Evolutionary conservation across 2,329 filamentous ascomycete species (phyloP), one percentile per base, ranked within the genome.

Genomic region (Camillea tinctor): DNA sequence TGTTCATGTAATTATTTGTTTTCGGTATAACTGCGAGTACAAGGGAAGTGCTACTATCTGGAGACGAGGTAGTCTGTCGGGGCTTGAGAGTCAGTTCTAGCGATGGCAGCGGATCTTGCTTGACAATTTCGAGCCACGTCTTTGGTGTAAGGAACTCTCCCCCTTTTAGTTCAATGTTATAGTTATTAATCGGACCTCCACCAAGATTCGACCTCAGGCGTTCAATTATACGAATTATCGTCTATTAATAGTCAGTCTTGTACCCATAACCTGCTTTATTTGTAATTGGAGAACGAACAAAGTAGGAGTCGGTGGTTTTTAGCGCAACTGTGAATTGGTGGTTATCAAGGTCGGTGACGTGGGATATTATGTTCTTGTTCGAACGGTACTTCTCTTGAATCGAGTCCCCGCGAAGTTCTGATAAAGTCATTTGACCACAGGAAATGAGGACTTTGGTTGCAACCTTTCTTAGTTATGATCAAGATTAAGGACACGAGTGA

Each of bases 81-180:
- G 17, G 49, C 24, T 52, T 58, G 23, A 61, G 15, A 21, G 30
- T 55, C 26, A 58, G 49, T 30, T 54, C 55, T 5, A 58, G 23
- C 15, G 30, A 36, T 23, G 56, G 59, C 15, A 54, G 17, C 24
- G 49, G 51, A 26, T 55, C 51, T 15, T 13, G 19, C 23, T 52
- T 50, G 1, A 59, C 50, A n/a, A 61, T 59, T 49, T 61, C 60
- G 5, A 61, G 44, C 60, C 60, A 61, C 13, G 53, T 62, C 24
- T 58, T 56, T 20, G 60, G 23, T 11, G 56, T 56, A 1, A 60
- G n/a, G 19, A 51, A 20, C 19, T 62, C 60, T n/a, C 56, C 50
- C 11, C 30, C 51, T 6, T 58, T 52, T 19, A 62, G 50, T 15
- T 52, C 50, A 44, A 62, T 48, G 15, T 60, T 19, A 22, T 59